Percentiles rank a stretch among this genome's conserved stretches.
These are phyloP conservation scores for Penicillium psychrosexuale DNA, from an alignment of 2,329 filamentous ascomycete genomes.

Conservation along the genomic window DNA sequence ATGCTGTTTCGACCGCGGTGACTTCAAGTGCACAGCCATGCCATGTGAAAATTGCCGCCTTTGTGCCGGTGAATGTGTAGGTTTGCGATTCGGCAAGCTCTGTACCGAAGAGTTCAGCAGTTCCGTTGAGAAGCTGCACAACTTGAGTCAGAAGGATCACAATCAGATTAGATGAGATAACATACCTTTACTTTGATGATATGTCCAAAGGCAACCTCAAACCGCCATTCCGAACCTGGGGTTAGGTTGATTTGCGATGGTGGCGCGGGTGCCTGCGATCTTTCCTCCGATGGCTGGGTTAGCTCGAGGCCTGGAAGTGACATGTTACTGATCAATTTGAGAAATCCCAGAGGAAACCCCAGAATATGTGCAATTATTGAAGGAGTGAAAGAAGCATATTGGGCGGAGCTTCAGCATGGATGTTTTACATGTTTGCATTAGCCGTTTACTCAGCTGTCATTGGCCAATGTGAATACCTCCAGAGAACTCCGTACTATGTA, in stretches of 20 bases:
- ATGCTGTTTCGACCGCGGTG: conserved; percentile 56
- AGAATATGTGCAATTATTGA: neutral
- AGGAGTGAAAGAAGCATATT: neutral
- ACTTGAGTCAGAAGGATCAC: conserved; percentile 3
- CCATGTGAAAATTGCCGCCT: conserved; percentile 89
- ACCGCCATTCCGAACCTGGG: conserved; percentile 73
- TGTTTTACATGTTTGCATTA: conserved; percentile 5
- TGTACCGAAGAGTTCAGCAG: conserved; percentile 90
- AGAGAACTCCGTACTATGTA: neutral
- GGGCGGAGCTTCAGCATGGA: neutral
- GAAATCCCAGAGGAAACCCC: neutral
- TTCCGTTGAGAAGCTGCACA: conserved; percentile 67
- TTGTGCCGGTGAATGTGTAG: conserved; percentile 77
- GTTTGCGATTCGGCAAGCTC: conserved; percentile 78
- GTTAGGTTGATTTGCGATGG: conserved; percentile 54
- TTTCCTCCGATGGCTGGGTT: conserved; percentile 57
- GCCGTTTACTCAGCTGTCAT: neutral
- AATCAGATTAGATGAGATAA: neutral
- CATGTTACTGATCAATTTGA: conserved; percentile 49
- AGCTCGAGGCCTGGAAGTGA: conserved; percentile 73
- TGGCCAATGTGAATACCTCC: neutral
- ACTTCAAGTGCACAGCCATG: conserved; percentile 85
- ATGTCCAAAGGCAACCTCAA: conserved; percentile 62
- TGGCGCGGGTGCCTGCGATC: conserved; percentile 36
- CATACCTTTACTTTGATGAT: conserved; percentile 54